phyloP scores from a whole-genome alignment of 345 rosid species.

The Syzygium grande region DNA sequence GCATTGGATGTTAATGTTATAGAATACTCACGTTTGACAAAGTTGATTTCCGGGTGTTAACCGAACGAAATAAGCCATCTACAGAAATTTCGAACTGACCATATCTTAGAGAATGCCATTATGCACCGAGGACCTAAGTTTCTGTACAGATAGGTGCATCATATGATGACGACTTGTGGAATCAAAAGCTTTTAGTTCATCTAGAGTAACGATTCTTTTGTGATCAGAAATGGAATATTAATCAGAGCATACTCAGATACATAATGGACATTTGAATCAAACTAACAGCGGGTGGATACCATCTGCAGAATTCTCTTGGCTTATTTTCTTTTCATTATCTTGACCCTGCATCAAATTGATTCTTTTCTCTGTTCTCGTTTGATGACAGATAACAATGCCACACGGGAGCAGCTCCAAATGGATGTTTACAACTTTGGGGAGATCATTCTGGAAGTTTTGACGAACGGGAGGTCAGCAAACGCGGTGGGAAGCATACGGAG shows the following conservation, averaged over 20 bases:
- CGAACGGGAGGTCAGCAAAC: constrained; percentile 48
- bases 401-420: constrained; percentile 34
- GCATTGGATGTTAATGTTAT: not conserved
- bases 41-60: not conserved
- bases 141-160: not conserved
- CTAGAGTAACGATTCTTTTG: not conserved
- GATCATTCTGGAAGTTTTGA: constrained; percentile 59
- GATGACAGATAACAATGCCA: constrained; percentile 31
- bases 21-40: not conserved
- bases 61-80: not conserved
- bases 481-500: constrained; percentile 31
- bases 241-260: not conserved
- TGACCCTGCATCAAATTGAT: not conserved
- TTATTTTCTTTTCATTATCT: not conserved
- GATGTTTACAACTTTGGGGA: constrained; percentile 75
- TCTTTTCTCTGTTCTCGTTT: not conserved
- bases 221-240: not conserved
- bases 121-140: not conserved
- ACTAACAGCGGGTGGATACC: not conserved
- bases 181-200: not conserved
- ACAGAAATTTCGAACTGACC: not conserved
- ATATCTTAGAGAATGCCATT: not conserved
- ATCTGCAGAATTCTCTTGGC: not conserved
- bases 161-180: not conserved
- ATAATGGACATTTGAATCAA: not conserved